phyloP scores from a whole-genome alignment of 1,284 basidiomycete species.

The Afroboletus lepidellus region DNA sequence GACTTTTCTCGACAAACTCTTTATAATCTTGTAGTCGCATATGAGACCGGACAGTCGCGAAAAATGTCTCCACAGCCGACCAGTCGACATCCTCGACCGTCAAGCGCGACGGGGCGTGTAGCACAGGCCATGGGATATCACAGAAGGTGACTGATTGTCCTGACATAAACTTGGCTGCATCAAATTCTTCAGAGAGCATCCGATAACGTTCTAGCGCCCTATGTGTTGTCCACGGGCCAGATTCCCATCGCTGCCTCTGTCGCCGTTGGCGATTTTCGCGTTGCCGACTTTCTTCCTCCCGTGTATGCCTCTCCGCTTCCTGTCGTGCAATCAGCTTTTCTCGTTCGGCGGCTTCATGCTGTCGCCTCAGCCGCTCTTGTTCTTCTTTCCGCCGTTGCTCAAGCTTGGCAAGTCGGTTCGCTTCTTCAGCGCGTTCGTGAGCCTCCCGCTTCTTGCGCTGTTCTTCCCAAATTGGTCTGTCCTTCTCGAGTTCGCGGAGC shows the following conservation, averaged over 20 bases:
- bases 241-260: slow-evolving; percentile 48
- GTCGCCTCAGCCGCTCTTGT: slow-evolving; percentile 33
- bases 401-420: slow-evolving; percentile 35
- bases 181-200: slow-evolving; percentile 58
- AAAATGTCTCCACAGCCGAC: slow-evolving; percentile 69
- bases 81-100: slow-evolving; percentile 65
- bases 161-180: slow-evolving; percentile 52
- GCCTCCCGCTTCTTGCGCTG: slow-evolving; percentile 46
- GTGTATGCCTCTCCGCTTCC: slow-evolving; percentile 32
- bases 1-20: slow-evolving; percentile 62
- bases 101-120: slow-evolving; percentile 49
- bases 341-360: slow-evolving; percentile 35
- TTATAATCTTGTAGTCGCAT: slow-evolving; percentile 61
- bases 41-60: slow-evolving; percentile 46
- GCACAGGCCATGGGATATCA: slow-evolving; percentile 69
- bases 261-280: slow-evolving; percentile 41
- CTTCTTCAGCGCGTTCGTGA: slow-evolving; percentile 47
- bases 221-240: slow-evolving; percentile 55
- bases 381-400: slow-evolving; percentile 40
- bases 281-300: slow-evolving; percentile 38
- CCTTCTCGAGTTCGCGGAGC: slow-evolving; percentile 64
- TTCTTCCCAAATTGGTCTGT: slow-evolving; percentile 61
- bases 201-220: slow-evolving; percentile 68
- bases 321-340: slow-evolving; percentile 26
- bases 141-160: slow-evolving; percentile 53